phyloP scores from a whole-genome alignment of 2,329 filamentous ascomycete species.

The Trichoderma sp. region DNA sequence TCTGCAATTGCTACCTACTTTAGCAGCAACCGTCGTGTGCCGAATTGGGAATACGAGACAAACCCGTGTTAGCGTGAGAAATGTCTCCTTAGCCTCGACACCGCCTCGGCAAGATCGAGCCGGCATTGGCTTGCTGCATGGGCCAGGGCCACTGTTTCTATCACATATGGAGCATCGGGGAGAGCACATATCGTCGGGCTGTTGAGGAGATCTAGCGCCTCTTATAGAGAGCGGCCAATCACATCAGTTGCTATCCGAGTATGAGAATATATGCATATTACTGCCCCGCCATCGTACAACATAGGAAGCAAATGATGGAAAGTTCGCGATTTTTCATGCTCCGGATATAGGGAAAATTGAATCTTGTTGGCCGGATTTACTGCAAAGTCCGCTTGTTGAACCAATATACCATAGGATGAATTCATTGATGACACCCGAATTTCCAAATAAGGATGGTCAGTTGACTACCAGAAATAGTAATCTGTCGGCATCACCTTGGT shows the following conservation, averaged over 20 bases:
- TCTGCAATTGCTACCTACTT: background rate
- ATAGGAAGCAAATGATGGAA: background rate
- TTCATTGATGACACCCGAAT: background rate
- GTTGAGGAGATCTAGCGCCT: background rate
- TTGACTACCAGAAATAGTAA: background rate
- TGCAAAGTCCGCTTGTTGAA: background rate
- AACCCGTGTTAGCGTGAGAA: background rate
- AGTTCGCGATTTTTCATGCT: background rate
- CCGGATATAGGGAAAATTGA: background rate
- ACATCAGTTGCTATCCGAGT: no score
- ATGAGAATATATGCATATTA: background rate
- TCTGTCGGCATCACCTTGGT: background rate
- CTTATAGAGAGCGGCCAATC: background rate
- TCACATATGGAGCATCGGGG: background rate
- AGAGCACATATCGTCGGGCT: background rate
- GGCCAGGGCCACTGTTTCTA: background rate
- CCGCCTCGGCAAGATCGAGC: background rate
- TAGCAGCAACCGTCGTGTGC: background rate
- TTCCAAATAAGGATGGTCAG: background rate
- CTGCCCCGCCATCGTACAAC: background rate
- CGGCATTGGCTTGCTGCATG: background rate
- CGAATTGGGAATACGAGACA: conserved; percentile 17
- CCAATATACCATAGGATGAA: background rate
- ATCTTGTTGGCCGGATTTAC: background rate
- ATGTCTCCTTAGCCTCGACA: background rate